Conservation (phyloP, 371 early-diverging fungal genomes). For the Smittium culicis region DNA sequence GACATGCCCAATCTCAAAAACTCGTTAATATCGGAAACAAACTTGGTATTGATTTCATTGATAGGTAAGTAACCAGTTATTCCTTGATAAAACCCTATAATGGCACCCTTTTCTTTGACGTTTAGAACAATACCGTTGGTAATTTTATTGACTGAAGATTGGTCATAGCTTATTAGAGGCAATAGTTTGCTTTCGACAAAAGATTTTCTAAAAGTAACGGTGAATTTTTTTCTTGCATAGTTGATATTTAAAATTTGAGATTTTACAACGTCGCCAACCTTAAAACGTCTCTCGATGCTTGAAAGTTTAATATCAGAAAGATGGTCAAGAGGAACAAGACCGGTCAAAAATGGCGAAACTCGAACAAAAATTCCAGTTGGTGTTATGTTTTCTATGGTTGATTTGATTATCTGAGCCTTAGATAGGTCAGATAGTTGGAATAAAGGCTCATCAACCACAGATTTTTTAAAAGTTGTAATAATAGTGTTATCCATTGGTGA, state of each 20-base stretch:
- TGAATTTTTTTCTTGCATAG: conserved; percentile 36
- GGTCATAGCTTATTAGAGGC: conserved; percentile 39
- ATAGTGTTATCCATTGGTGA: conserved; percentile 58
- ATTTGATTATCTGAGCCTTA: conserved; percentile 51
- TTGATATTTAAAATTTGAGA: conserved; percentile 57
- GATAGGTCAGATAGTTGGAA: conserved; percentile 52
- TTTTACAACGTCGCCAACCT: conserved; percentile 46
- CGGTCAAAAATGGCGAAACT: conserved; percentile 47
- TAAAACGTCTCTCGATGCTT: conserved; percentile 64
- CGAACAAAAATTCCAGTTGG: conserved; percentile 40
- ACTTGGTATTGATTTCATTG: conserved; percentile 17
- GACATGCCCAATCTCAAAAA: conserved; percentile 10
- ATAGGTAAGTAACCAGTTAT: conserved; percentile 52
- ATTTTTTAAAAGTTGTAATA: conserved; percentile 52
- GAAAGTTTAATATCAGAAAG: conserved; percentile 58
- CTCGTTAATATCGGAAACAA: conserved; percentile 23
- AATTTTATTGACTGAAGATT: conserved; percentile 36
- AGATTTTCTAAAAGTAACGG: conserved; percentile 62
- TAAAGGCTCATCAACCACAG: conserved; percentile 51
- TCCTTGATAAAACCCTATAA: conserved; percentile 64
- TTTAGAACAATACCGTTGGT: conserved; percentile 43
- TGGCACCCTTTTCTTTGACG: conserved; percentile 49
- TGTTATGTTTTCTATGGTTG: conserved; percentile 22
- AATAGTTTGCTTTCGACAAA: conserved; percentile 59
- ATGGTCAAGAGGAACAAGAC: conserved; percentile 54